phyloP scores from a whole-genome alignment of 768 basidiomycete species.

The Termitomyces sp. region DNA sequence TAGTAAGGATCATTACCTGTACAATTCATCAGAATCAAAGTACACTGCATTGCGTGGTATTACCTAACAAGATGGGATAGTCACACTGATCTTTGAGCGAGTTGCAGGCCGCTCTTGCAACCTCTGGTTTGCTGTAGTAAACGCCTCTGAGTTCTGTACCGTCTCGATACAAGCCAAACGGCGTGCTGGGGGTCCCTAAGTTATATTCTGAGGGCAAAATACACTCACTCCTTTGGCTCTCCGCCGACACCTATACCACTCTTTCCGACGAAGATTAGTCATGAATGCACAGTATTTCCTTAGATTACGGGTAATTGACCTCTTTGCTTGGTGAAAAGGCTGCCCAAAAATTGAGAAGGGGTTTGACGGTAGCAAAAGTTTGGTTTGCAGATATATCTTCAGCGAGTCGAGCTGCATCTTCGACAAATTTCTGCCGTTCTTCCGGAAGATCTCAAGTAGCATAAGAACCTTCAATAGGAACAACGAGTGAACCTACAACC shows the following conservation, averaged over 20 bases:
- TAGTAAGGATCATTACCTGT: conserved; percentile 75
- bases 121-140: conserved; percentile 62
- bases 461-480: neutral
- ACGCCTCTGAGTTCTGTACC: conserved; percentile 75
- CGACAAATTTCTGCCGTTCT: conserved; percentile 60
- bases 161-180: conserved; percentile 71
- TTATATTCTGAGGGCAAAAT: neutral
- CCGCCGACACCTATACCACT: conserved; percentile 70
- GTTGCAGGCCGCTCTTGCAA: conserved; percentile 63
- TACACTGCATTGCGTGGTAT: neutral
- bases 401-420: conserved; percentile 62
- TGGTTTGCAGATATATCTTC: conserved; percentile 67
- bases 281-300: neutral
- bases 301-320: conserved; percentile 27
- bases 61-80: conserved; percentile 73
- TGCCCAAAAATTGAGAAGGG: conserved; percentile 78
- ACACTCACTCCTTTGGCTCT: conserved; percentile 58
- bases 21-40: neutral
- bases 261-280: conserved; percentile 24
- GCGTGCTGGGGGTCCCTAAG: conserved; percentile 28
- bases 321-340: conserved; percentile 72
- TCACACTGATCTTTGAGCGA: conserved; percentile 62
- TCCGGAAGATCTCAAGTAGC: conserved; percentile 38
- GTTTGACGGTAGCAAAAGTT: conserved; percentile 72
- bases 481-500: conserved; percentile 49